phyloP scores from a whole-genome alignment of 768 basidiomycete species.

The Crucibulum laeve region DNA sequence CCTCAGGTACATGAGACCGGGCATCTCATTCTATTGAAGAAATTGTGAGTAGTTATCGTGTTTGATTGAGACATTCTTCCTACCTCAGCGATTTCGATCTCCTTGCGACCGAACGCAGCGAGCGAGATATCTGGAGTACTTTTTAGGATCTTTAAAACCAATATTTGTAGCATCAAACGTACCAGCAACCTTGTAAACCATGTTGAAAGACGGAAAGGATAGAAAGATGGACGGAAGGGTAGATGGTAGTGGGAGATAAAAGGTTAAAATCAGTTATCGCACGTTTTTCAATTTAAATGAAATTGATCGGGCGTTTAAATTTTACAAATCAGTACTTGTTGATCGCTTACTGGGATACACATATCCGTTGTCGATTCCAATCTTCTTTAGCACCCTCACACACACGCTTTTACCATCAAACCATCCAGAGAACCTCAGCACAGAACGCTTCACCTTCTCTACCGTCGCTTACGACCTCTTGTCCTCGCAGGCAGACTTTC shows the following conservation, averaged over 20 bases:
- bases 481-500: too few relatives aligned
- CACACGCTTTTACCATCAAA: too few relatives aligned
- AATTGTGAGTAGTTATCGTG: neutral
- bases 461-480: too few relatives aligned
- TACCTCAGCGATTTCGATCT: constrained; percentile 99
- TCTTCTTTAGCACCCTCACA: too few relatives aligned
- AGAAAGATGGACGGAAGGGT: constrained; percentile 17
- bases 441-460: too few relatives aligned
- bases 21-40: constrained; percentile 76
- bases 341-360: too few relatives aligned
- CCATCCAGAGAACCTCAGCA: too few relatives aligned
- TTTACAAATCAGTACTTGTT: too few relatives aligned
- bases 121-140: constrained; percentile 78
- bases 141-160: too few relatives aligned
- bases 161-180: constrained; percentile 11
- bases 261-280: constrained; percentile 20
- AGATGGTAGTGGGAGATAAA: constrained; percentile 13
- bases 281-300: constrained; percentile 32
- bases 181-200: constrained; percentile 94
- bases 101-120: constrained; percentile 99
- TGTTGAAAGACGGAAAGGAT: constrained; percentile 41
- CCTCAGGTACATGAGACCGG: constrained; percentile 92
- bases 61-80: neutral
- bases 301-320: too few relatives aligned
- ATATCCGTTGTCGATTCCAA: too few relatives aligned